A percentile compares a stretch with the other conserved stretches of the same genome.
phyloP scores from a whole-genome alignment of 1,139 yeast genomes.

The Saccharomyces hybrid region DNA sequence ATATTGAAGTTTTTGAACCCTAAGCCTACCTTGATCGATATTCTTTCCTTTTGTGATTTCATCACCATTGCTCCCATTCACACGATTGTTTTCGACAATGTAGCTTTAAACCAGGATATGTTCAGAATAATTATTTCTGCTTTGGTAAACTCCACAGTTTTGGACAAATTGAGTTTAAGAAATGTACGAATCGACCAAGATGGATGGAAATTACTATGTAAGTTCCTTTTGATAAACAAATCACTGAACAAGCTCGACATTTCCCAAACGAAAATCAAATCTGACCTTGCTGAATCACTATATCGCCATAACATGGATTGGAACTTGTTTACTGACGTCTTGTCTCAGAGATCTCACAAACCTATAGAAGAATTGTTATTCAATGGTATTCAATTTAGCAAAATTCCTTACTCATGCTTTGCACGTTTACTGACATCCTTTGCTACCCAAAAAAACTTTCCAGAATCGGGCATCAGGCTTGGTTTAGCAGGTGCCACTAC shows the following conservation, averaged over 20 bases:
- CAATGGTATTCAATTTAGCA: constrained; percentile 61
- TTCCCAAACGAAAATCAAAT: constrained; percentile 60
- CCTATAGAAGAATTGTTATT: constrained; percentile 68
- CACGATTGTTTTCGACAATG: constrained; percentile 77
- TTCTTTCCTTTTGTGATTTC: constrained; percentile 81
- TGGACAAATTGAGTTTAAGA: constrained; percentile 68
- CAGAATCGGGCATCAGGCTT: constrained; percentile 6
- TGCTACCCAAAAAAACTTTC: constrained; percentile 25
- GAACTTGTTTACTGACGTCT: constrained; percentile 58
- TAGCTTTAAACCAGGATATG: constrained; percentile 74
- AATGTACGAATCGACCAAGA: constrained; percentile 65
- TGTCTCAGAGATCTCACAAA: constrained; percentile 47
- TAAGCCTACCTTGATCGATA: constrained; percentile 82
- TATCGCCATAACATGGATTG: constrained; percentile 69
- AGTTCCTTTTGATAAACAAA: constrained; percentile 53
- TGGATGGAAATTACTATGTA: constrained; percentile 75
- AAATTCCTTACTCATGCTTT: constrained; percentile 38
- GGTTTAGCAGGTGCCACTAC: constrained; percentile 4
- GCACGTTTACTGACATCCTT: constrained; percentile 40
- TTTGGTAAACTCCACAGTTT: constrained; percentile 44
- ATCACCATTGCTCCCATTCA: constrained; percentile 76
- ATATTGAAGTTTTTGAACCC: constrained; percentile 78
- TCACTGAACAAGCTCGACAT: constrained; percentile 63
- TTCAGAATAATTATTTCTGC: constrained; percentile 60
- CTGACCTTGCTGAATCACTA: constrained; percentile 45